A percentile compares a stretch with the other conserved stretches of the same genome.
phyloP scores from a whole-genome alignment of 495 filamentous ascomycete species.

The Penicillium desertorum region DNA sequence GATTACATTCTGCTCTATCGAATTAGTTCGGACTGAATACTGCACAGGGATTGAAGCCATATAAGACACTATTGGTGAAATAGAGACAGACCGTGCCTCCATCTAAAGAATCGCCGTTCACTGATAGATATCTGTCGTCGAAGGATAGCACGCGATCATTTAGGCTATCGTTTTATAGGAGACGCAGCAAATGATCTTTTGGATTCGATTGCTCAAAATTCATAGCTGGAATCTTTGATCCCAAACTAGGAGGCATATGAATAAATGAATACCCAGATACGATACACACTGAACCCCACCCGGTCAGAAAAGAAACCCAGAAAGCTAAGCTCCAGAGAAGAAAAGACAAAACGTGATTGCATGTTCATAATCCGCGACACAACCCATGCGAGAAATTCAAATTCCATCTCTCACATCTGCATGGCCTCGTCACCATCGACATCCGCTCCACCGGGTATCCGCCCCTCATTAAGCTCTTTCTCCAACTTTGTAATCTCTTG shows the following conservation, averaged over 20 bases:
- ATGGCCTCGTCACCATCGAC: constrained; percentile 36
- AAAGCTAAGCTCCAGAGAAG: constrained; percentile 13
- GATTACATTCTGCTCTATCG: no score
- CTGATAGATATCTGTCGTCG: no score
- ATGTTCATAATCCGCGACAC: constrained; percentile 14
- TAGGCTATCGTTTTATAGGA: not conserved
- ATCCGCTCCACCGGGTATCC: constrained; percentile 67
- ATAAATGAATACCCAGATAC: constrained; percentile 18
- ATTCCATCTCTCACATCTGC: constrained; percentile 30
- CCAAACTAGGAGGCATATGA: not conserved
- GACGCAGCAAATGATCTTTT: not conserved
- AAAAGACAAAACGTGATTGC: constrained; percentile 12
- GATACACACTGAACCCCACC: constrained; percentile 23
- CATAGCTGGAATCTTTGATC: not conserved
- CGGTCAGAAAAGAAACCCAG: constrained; percentile 13
- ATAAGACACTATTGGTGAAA: no score
- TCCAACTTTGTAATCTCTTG: constrained; percentile 81
- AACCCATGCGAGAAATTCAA: not conserved
- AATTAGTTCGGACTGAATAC: no score
- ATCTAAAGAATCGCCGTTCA: no score
- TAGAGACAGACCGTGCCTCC: no score
- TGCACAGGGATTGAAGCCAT: no score
- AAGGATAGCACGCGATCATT: no score
- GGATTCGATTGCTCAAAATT: constrained; percentile 1
- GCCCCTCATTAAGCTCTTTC: constrained; percentile 82